Percentiles rank a stretch among this genome's conserved stretches.
Conservation (phyloP, 371 early-diverging fungal genomes). For the Mucor velutinosus region DNA sequence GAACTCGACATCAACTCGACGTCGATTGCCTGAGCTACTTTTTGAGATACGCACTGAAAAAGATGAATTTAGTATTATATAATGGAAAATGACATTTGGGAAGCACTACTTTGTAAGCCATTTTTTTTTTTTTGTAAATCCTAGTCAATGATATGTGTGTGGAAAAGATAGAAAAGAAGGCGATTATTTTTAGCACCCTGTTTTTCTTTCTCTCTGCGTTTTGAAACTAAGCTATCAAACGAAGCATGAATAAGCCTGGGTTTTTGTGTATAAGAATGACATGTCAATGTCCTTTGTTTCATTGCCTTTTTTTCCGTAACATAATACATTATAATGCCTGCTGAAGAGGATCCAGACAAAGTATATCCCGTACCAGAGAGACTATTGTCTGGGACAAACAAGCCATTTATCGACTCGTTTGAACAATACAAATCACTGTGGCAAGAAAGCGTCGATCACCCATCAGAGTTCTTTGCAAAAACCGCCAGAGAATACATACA, state of each 20-base stretch:
- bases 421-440: constrained; percentile 68
- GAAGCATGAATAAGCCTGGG: neutral
- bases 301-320: neutral
- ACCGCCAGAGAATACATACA: constrained; percentile 70
- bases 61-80: neutral
- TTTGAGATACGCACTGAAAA: constrained; percentile 72
- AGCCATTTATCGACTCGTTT: constrained; percentile 6
- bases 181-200: neutral
- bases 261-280: neutral
- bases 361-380: constrained; percentile 13
- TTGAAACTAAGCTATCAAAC: neutral
- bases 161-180: neutral
- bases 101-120: neutral
- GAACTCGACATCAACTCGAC: constrained; percentile 81
- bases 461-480: constrained; percentile 76
- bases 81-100: neutral
- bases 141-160: neutral
- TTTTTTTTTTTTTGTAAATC: neutral
- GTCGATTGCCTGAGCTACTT: constrained; percentile 78
- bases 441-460: constrained; percentile 68
- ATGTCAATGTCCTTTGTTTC: neutral
- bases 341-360: neutral
- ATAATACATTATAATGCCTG: neutral
- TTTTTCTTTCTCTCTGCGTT: neutral
- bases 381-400: neutral